phyloP scores from a whole-genome alignment of 2,329 filamentous ascomycete genomes.

The Botrytis porri region DNA sequence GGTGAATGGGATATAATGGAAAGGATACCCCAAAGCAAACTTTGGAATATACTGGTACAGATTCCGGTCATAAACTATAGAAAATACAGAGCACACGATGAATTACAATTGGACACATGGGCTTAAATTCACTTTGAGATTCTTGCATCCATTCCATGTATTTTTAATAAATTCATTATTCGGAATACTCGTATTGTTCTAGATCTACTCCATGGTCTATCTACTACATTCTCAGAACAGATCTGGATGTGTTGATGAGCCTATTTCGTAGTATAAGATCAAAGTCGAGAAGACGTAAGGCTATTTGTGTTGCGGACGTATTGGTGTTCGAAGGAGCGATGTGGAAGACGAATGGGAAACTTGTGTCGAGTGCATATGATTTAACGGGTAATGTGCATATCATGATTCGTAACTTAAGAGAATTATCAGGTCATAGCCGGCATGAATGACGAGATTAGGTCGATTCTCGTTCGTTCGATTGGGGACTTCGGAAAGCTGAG shows the following conservation, averaged over 20 bases:
- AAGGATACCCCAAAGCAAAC: slow-evolving; percentile 6
- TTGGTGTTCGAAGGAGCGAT: slow-evolving; percentile 32
- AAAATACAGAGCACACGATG: background rate
- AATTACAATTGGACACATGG: background rate
- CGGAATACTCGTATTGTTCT: slow-evolving; percentile 19
- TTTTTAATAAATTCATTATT: slow-evolving; percentile 9
- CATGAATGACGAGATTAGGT: slow-evolving; percentile 41
- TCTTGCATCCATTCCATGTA: slow-evolving; percentile 1
- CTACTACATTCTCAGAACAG: slow-evolving; percentile 32
- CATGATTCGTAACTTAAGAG: slow-evolving; percentile 38
- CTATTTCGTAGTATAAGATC: slow-evolving; percentile 24
- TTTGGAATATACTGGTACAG: background rate
- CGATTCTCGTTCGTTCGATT: slow-evolving; percentile 40
- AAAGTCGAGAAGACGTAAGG: slow-evolving; percentile 28
- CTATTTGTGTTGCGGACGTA: slow-evolving; percentile 20
- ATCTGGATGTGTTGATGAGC: slow-evolving; percentile 28
- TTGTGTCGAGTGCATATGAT: slow-evolving; percentile 24
- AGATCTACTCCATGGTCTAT: slow-evolving; percentile 27
- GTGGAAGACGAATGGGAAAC: slow-evolving; percentile 27
- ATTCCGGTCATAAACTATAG: background rate
- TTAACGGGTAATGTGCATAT: slow-evolving; percentile 29
- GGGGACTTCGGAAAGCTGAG: slow-evolving; percentile 37
- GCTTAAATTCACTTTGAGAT: background rate
- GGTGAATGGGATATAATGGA: slow-evolving; percentile 3
- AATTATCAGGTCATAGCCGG: slow-evolving; percentile 38